Percentiles rank a stretch among this genome's conserved stretches.
These are phyloP conservation scores for Protomyces lactucae-debilis DNA, from an alignment of 1,139 yeast species.

Conservation along the genomic window DNA sequence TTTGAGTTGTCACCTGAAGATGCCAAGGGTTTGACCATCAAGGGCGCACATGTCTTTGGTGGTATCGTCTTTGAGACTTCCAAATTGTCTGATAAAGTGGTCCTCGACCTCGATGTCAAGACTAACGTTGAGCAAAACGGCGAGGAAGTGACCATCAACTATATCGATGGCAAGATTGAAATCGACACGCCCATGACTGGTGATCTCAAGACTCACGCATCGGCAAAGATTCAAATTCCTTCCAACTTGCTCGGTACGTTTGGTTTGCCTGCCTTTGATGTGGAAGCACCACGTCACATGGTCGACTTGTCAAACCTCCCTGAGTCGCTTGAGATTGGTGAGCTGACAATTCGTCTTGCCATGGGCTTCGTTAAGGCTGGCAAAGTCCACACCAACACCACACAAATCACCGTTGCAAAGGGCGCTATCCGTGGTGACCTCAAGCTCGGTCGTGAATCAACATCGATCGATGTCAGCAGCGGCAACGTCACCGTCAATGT, in stretches of 20 bases:
- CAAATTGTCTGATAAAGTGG: slow-evolving; percentile 20
- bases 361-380: slow-evolving; percentile 23
- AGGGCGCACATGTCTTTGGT: slow-evolving; percentile 18
- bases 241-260: slow-evolving; percentile 20
- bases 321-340: slow-evolving; percentile 23
- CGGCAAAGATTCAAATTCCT: slow-evolving; percentile 24
- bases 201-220: slow-evolving; percentile 10
- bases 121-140: slow-evolving; percentile 8
- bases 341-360: slow-evolving; percentile 13
- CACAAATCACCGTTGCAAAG: slow-evolving; percentile 17
- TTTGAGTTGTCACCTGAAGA: slow-evolving; percentile 14
- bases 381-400: slow-evolving; percentile 22
- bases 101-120: slow-evolving; percentile 20
- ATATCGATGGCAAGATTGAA: slow-evolving; percentile 11
- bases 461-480: slow-evolving; percentile 11
- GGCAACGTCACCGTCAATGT: slow-evolving; percentile 18
- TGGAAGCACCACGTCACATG: slow-evolving; percentile 20
- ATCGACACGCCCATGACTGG: slow-evolving; percentile 17
- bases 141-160: slow-evolving; percentile 12
- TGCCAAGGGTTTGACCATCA: slow-evolving; percentile 20
- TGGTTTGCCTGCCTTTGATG: slow-evolving; percentile 20
- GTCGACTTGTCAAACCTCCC: slow-evolving; percentile 23
- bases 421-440: slow-evolving; percentile 16
- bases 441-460: slow-evolving; percentile 8
- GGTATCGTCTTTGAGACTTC: slow-evolving; percentile 21